These are phyloP conservation scores for Striga hermonthica DNA, from an alignment of 305 asterid species.

Conservation along the genomic window DNA sequence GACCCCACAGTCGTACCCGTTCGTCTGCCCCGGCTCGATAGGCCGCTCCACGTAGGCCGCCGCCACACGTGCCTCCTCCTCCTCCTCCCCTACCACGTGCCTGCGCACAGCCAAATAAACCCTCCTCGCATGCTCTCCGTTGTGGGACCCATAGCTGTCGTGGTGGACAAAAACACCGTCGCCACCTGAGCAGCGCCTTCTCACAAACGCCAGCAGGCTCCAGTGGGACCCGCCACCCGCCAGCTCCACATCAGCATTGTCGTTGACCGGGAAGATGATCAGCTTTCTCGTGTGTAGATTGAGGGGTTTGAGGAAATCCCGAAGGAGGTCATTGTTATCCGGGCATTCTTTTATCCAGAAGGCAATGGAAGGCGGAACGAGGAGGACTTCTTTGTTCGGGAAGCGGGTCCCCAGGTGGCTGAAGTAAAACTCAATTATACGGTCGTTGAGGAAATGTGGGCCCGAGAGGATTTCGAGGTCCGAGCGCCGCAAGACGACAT, in stretches of 20 bases:
- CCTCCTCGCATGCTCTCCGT: slow-evolving; percentile 40
- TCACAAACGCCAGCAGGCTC: slow-evolving; percentile 72
- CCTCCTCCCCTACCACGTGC: slow-evolving; percentile 23
- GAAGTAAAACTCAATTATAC: slow-evolving; percentile 81
- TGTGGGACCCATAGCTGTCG: slow-evolving; percentile 49
- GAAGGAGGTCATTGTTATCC: slow-evolving; percentile 41
- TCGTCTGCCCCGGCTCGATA: slow-evolving; percentile 51
- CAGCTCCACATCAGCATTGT: slow-evolving; percentile 49
- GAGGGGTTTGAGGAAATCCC: slow-evolving; percentile 66
- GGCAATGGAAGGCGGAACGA: slow-evolving; percentile 71
- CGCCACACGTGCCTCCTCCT: too few relatives aligned
- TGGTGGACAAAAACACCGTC: slow-evolving; percentile 62
- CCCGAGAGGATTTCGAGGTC: slow-evolving; percentile 70
- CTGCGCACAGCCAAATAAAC: slow-evolving; percentile 41
- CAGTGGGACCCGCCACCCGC: slow-evolving; percentile 88
- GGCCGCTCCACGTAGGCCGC: slow-evolving; percentile 47
- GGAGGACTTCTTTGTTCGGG: slow-evolving; percentile 53
- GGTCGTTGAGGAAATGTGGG: slow-evolving; percentile 70
- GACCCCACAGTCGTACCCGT: slow-evolving; percentile 79
- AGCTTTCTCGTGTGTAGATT: slow-evolving; percentile 47
- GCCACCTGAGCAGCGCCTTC: slow-evolving; percentile 11
- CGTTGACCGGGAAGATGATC: slow-evolving; percentile 68
- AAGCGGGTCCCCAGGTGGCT: slow-evolving; percentile 51
- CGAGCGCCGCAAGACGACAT: slow-evolving; percentile 67
- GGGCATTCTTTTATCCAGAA: slow-evolving; percentile 87